phyloP scores from a whole-genome alignment of 2,329 filamentous ascomycete species.

The Fusarium anguioides region DNA sequence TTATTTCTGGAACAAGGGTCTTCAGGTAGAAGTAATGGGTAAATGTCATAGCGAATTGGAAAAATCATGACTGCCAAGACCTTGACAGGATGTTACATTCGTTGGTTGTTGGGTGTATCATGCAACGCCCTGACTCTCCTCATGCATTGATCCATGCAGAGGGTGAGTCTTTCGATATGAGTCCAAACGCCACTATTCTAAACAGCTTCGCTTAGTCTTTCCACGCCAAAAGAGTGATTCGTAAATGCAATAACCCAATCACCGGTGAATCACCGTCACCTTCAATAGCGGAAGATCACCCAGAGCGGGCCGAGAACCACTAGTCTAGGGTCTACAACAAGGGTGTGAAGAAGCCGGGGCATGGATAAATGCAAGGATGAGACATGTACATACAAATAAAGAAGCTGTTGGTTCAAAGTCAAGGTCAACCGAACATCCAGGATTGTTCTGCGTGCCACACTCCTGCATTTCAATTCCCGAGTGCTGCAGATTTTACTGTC shows the following conservation, averaged over 20 bases:
- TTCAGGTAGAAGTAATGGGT: too few relatives aligned
- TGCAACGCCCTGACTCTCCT: neutral
- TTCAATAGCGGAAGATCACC: neutral
- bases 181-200: neutral
- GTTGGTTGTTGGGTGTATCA: neutral
- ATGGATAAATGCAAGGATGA: neutral
- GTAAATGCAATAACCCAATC: neutral
- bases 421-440: neutral
- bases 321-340: neutral
- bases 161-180: neutral
- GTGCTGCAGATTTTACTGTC: neutral
- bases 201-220: neutral
- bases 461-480: constrained; percentile 28
- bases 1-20: too few relatives aligned
- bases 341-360: too few relatives aligned
- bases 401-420: neutral
- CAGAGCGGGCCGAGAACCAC: neutral
- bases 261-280: neutral
- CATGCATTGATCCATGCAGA: neutral
- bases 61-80: too few relatives aligned
- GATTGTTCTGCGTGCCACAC: neutral
- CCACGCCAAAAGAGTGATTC: neutral
- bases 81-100: too few relatives aligned
- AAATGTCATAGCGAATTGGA: too few relatives aligned
- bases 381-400: neutral